Evolutionary conservation across 257 asterid species (phyloP).

Genomic region (Plantago elongata): DNA sequence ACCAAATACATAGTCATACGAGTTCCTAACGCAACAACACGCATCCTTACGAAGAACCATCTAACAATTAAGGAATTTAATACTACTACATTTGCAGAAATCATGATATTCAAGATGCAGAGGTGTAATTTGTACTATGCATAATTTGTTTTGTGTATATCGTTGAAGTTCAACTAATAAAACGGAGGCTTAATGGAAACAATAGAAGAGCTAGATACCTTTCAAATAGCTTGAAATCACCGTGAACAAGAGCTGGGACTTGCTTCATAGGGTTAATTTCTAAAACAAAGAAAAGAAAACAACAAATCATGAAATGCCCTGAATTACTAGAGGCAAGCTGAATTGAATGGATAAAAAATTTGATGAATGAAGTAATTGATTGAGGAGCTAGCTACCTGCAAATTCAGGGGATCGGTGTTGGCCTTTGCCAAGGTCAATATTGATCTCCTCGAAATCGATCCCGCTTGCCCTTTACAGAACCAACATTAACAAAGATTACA

Average conservation of each 20-base stretch:
- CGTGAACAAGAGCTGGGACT: constrained; percentile 80
- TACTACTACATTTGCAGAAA: too few species aligned
- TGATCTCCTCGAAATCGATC: constrained; percentile 77
- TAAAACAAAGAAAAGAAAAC: background rate
- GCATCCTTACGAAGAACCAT: too few species aligned
- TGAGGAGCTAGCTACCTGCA: constrained; percentile 34
- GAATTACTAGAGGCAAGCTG: background rate
- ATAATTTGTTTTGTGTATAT: too few species aligned
- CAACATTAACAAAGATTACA: background rate
- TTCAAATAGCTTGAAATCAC: constrained; percentile 78
- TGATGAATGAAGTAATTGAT: too few species aligned
- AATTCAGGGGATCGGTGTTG: constrained; percentile 59
- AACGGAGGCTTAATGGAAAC: too few species aligned
- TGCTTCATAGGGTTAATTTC: constrained; percentile 75
- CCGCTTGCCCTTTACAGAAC: constrained; percentile 49
- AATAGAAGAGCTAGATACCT: constrained; percentile 44
- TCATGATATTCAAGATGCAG: too few species aligned
- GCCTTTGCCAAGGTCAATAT: constrained; percentile 38
- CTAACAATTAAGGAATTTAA: too few species aligned
- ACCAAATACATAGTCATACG: too few species aligned
- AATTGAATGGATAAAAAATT: too few species aligned
- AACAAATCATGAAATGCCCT: background rate
- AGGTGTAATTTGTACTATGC: too few species aligned
- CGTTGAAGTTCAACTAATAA: too few species aligned
- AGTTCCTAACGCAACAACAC: too few species aligned